These are phyloP conservation scores for Lipomyces mesembrius DNA, from an alignment of 805 yeast genomes.

Conservation along the genomic window DNA sequence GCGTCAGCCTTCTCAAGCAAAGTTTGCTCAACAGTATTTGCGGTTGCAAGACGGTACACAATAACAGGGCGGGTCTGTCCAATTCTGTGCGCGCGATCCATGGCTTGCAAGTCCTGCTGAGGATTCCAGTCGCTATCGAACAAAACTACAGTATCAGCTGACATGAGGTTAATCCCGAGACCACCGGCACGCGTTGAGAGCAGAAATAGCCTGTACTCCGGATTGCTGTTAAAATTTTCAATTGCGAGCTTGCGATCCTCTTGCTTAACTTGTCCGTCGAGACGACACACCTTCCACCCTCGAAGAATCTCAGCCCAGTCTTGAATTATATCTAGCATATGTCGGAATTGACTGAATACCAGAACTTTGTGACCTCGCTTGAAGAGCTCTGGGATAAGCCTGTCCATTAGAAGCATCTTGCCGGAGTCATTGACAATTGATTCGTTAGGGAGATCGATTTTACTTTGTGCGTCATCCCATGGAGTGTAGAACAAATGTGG, in stretches of 20 bases:
- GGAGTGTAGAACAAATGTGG: slow-evolving; percentile 87
- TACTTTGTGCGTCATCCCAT: slow-evolving; percentile 53
- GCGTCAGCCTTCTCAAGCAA: slow-evolving; percentile 77
- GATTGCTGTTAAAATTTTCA: slow-evolving; percentile 51
- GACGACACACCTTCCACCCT: slow-evolving; percentile 56
- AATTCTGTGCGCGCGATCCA: slow-evolving; percentile 92
- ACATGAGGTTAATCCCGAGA: slow-evolving; percentile 80
- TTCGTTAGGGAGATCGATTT: slow-evolving; percentile 45
- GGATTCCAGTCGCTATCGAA: slow-evolving; percentile 98
- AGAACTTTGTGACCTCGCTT: slow-evolving; percentile 66
- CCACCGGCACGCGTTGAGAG: slow-evolving; percentile 95
- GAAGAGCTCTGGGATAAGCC: slow-evolving; percentile 59
- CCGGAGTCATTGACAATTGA: slow-evolving; percentile 63
- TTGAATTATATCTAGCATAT: slow-evolving; percentile 76
- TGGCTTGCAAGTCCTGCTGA: slow-evolving; percentile 93
- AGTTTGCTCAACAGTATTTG: slow-evolving; percentile 82
- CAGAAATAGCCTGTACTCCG: slow-evolving; percentile 59
- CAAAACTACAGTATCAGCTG: slow-evolving; percentile 87
- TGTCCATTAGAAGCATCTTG: slow-evolving; percentile 71
- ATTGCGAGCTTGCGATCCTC: slow-evolving; percentile 69
- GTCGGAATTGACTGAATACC: slow-evolving; percentile 85
- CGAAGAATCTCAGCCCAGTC: slow-evolving; percentile 66
- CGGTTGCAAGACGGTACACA: slow-evolving; percentile 74
- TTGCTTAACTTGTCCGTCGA: slow-evolving; percentile 78
- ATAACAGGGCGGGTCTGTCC: slow-evolving; percentile 87